These are phyloP conservation scores for Macrolepiota albuminosa DNA, from an alignment of 768 basidiomycete species.

Conservation along the genomic window DNA sequence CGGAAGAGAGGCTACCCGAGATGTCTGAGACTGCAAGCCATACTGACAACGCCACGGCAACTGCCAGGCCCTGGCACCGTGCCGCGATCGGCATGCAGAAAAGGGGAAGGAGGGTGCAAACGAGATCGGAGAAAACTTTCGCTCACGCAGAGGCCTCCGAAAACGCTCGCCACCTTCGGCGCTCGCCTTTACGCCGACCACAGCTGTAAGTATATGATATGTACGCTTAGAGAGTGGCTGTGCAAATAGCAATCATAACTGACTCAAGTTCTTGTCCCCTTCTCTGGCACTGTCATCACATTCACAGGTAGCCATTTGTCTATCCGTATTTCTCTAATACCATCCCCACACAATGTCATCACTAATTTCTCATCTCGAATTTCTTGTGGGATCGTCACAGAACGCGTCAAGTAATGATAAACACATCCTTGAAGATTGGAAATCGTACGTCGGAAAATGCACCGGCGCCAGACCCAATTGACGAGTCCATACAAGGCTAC, in stretches of 20 bases:
- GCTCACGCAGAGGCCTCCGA: no score
- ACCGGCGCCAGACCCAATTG: background rate
- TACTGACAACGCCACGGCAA: no score
- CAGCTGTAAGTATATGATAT: no score
- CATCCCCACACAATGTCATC: background rate
- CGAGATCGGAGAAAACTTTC: no score
- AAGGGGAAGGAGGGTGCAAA: no score
- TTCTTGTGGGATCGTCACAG: constrained; percentile 22
- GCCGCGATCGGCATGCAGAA: no score
- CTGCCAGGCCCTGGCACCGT: no score
- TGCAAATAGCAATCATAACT: constrained; percentile 2
- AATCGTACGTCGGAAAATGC: constrained; percentile 19
- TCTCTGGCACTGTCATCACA: no score
- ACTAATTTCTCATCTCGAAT: constrained; percentile 23
- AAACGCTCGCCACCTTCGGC: no score
- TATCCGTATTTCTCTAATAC: constrained; percentile 1
- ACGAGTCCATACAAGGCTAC: constrained; percentile 8
- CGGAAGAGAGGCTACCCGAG: no score
- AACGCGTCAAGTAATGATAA: constrained; percentile 19
- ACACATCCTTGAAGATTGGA: constrained; percentile 25
- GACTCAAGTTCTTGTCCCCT: background rate
- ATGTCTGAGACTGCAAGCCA: no score
- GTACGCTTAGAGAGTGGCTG: constrained; percentile 1
- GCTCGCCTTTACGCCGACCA: no score
- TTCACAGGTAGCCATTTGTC: background rate